Evolutionary conservation across 176 grass and related monocot species (phyloP), one percentile per base, ranked within the genome.

Genomic region (Pontederia crassipes): DNA sequence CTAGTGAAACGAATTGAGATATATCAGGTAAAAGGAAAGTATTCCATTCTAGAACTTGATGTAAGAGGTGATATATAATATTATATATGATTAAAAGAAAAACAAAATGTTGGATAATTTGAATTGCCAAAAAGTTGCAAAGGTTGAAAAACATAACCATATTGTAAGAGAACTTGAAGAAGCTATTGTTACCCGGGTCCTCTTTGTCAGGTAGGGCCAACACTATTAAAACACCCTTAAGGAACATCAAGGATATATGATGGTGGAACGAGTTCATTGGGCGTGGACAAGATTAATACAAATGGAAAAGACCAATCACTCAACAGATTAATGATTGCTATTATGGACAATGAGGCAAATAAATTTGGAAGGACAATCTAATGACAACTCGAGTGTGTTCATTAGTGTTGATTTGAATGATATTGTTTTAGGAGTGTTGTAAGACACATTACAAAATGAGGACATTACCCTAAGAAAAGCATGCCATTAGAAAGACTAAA

Each of bases 1-100:
- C 64, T 98, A 73, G 83, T 92, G 79, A 92, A 98, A 73, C 93
- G 92, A 57, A 92, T 98, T 46, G 93, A 98, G 70, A 98, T 98
- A 17, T 92, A 84, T 68, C 88, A 98, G 93, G 93, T 89, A 85
- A 15, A 47, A 49, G 45, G 17, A 55, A 53, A 9, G 28, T 10
- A 59, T 55, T 5, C 59, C 51, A 40, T 57, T 24, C 32, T 78
- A 65, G 28, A 20, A 26, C 4, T 35, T 35, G 29, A 35, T 35
- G 2, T 2, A 2, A 35, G 29, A 35, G 29, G 29, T 35, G 29
- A n/a, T n/a, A 35, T 26, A 55, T 11, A 10, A 26, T 79, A 17
- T 49, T 18, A 32, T 53, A 67, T 48, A 28, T 4, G 49, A 47
- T 68, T 70, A 98, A 87, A 87, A 98, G 74, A 87, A 98, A 68